Base-by-base conservation (phyloP, 2,329 filamentous ascomycete genomes). In the Aspergillus amoenus region DNA sequence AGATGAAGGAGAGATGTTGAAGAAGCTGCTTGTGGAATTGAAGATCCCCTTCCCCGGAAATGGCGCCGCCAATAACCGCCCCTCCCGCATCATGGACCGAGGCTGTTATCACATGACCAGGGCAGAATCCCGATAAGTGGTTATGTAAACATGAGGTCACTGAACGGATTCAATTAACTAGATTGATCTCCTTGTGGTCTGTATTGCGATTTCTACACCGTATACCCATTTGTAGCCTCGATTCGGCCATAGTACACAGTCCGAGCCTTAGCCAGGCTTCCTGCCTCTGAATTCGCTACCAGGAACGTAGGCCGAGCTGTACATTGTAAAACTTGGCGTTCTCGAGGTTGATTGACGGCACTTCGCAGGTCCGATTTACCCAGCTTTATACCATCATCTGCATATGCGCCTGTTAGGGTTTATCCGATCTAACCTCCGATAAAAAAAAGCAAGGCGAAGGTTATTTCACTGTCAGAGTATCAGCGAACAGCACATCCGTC, bases 21-120 rank as follows among this genome's bases (percentile, higher is more conserved):
- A 17, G 30, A 3, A 12, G 30, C 37, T 24, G 12, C 15, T 11
- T 13, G 43, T 21, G 40, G 40, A 21, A 42, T 17, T 42, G n/a
- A 8, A 21, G 27, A 52, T 41, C 42, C 50, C 7, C 41, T 53
- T 45, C 54, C 48, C 54, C 55, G 55, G 55, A 53, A 49, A 40
- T 32, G 49, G 55, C 44, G 50, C 55, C 55, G 55, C 55, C 45
- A 34, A 37, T 57, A 57, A 57, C 55, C 50, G 55, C 50, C 50
- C n/a, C 50, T 49, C 55, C 34, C 50, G 55, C 50, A 48, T 39
- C 11, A 3, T 21, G n/a, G 49, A 24, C 55, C 55, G 55, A 54
- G 55, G 55, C 30, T 50, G 32, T 22, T 34, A 13, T 57, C 50
- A 57, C 55, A 24, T 57, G 55, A 54, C 45, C 15, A 27, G 12